Evolutionary conservation across 139 green algal species (phyloP), one percentile per base, ranked within the genome.

Genomic region (Edaphochlamys debaryana): DNA sequence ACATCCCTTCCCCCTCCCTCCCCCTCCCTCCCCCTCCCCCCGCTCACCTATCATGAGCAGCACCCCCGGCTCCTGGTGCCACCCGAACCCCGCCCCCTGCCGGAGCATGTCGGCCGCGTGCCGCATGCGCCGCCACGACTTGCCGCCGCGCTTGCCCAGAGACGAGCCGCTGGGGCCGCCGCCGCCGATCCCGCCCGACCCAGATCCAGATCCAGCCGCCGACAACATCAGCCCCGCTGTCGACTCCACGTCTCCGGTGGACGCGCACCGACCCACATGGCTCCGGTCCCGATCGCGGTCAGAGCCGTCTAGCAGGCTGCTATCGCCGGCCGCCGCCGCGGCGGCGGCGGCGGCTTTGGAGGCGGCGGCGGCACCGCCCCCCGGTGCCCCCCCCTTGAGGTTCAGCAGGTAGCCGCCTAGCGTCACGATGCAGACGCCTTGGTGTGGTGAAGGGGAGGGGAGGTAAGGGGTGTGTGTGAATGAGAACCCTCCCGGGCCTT

Each of bases 351-450:
- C 6, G 27, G 40, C 42, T 19, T 11, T 42, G 23, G 42, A 19
- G n/a, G 23, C 69, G 22, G 30, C 40, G 42, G 1, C 32, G 36
- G 34, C 71, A 34, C 34, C 52, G 36, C 52, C 50, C n/a, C 22
- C 30, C 34, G 23, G 52, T 34, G 15, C n/a, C n/a, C n/a, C n/a
- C 11, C 9, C 67, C 72, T 79, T 67, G 7, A 80, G 17, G 36
- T 87, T 87, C 1, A 93, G 79, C 42, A 89, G 48, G 64, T 91
- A 93, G 25, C 89, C 89, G 4, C 85, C 80, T 1, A 86, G 23
- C 7, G 85, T 87, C 11, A 93, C 87, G 19, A 93, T 63, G 19
- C 45, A 45, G 7, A 91, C 86, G 23, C 87, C n/a, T n/a, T n/a
- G n/a, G n/a, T n/a, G n/a, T n/a, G n/a, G n/a, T n/a, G n/a, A n/a